These are phyloP conservation scores for Populus hybrid DNA, from an alignment of 441 rosid species.

Conservation along the genomic window DNA sequence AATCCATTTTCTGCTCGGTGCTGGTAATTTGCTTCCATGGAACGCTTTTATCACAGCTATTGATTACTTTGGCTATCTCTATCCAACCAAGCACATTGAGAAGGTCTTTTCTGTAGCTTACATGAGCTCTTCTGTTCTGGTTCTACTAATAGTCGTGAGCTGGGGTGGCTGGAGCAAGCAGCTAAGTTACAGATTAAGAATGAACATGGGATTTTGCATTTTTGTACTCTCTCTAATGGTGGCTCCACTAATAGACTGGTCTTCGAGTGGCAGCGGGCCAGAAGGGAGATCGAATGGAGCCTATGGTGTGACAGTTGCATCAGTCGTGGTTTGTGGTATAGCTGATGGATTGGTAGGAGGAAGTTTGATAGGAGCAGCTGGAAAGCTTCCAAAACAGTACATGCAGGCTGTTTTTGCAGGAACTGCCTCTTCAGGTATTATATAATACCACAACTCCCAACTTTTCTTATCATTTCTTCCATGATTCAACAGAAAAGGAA, in stretches of 20 bases:
- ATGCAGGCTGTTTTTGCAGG: constrained; percentile 98
- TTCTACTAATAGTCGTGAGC: constrained; percentile 50
- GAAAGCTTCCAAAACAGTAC: constrained; percentile 75
- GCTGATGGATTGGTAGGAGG: constrained; percentile 84
- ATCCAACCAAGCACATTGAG: constrained; percentile 62
- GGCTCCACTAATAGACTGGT: constrained; percentile 65
- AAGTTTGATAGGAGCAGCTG: constrained; percentile 80
- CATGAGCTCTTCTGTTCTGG: constrained; percentile 70
- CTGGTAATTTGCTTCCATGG: constrained; percentile 94
- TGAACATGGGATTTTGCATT: constrained; percentile 83
- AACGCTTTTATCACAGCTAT: constrained; percentile 85
- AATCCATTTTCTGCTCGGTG: constrained; percentile 86
- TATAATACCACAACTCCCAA: neutral
- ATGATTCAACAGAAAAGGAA: neutral
- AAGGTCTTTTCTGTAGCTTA: constrained; percentile 84
- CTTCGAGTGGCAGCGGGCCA: constrained; percentile 22
- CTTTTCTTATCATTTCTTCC: neutral
- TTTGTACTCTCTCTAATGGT: constrained; percentile 63
- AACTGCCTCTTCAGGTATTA: constrained; percentile 85
- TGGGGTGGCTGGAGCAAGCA: constrained; percentile 55
- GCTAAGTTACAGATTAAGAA: constrained; percentile 48
- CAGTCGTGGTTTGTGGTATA: constrained; percentile 66
- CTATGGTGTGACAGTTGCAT: constrained; percentile 47
- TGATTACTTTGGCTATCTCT: constrained; percentile 72
- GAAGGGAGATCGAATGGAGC: constrained; percentile 28